These are phyloP conservation scores for Populus ilicifolia DNA, from an alignment of 345 rosid species.

Conservation along the genomic window DNA sequence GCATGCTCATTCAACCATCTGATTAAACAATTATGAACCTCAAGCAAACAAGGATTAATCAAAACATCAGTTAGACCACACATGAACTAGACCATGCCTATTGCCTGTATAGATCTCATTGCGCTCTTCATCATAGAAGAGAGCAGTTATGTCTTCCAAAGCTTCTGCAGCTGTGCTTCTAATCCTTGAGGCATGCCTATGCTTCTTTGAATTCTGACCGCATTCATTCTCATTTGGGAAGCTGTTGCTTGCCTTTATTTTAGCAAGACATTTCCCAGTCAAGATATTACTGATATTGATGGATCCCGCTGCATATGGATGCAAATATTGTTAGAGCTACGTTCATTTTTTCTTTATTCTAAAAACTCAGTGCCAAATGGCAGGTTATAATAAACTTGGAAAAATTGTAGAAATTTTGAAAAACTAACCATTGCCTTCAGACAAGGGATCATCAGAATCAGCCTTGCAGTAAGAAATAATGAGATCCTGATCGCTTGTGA, in stretches of 20 bases:
- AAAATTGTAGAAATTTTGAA: not conserved
- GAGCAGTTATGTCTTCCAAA: constrained; percentile 77
- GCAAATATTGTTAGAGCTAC: not conserved
- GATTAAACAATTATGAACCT: not conserved
- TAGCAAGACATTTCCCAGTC: constrained; percentile 88
- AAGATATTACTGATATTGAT: constrained; percentile 82
- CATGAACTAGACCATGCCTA: constrained; percentile 65
- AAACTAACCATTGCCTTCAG: constrained; percentile 56
- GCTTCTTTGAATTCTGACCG: constrained; percentile 29
- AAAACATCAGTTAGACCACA: constrained; percentile 60
- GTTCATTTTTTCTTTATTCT: not conserved
- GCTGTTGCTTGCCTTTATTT: constrained; percentile 58
- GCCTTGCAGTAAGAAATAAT: constrained; percentile 77
- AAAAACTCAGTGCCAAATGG: not conserved
- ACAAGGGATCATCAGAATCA: constrained; percentile 47
- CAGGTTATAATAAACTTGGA: not conserved
- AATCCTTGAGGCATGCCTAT: constrained; percentile 7
- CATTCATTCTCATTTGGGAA: constrained; percentile 35
- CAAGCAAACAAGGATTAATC: not conserved
- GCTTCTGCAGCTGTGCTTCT: constrained; percentile 65
- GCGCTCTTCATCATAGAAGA: constrained; percentile 81
- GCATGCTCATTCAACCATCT: not conserved
- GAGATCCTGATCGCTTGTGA: constrained; percentile 70
- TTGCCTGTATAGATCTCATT: constrained; percentile 86
- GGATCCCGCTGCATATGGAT: constrained; percentile 55